These are phyloP conservation scores for Multifurca ochricompacta DNA, from an alignment of 768 basidiomycete species.

Conservation along the genomic window DNA sequence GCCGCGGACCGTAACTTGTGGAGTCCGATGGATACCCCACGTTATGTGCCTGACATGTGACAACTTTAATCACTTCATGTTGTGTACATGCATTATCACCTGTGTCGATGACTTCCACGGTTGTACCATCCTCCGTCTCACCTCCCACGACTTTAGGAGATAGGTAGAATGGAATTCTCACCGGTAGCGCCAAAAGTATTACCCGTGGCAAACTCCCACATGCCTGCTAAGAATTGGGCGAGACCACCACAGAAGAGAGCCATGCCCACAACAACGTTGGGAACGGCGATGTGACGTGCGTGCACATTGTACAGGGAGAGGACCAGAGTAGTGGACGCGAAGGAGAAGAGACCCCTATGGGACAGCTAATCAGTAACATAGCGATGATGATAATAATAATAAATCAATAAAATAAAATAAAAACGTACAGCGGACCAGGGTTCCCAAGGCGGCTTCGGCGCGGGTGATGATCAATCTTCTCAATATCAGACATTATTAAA, in stretches of 20 bases:
- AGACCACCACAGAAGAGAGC: conserved; percentile 80
- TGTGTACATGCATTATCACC: no score
- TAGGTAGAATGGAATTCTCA: no score
- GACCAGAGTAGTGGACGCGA: conserved; percentile 79
- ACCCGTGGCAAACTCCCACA: conserved; percentile 58
- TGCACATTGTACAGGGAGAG: conserved; percentile 66
- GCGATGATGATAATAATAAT: conserved; percentile 28
- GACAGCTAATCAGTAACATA: conserved; percentile 60
- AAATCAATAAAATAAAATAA: neutral
- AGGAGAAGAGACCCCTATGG: conserved; percentile 73
- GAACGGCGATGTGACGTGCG: conserved; percentile 43
- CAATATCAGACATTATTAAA: conserved; percentile 30
- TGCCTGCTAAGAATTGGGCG: conserved; percentile 78
- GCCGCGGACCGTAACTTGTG: neutral
- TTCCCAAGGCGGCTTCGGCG: conserved; percentile 39
- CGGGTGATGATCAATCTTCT: conserved; percentile 26
- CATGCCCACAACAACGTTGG: conserved; percentile 82
- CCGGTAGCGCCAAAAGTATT: conserved; percentile 70
- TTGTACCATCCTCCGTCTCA: no score
- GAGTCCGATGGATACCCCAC: no score
- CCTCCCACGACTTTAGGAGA: no score
- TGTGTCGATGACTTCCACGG: neutral
- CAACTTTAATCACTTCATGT: no score
- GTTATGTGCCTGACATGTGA: no score
- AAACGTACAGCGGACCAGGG: conserved; percentile 47